These are phyloP conservation scores for Dalbergia oliveri DNA, from an alignment of 306 rosid species.

Conservation along the genomic window DNA sequence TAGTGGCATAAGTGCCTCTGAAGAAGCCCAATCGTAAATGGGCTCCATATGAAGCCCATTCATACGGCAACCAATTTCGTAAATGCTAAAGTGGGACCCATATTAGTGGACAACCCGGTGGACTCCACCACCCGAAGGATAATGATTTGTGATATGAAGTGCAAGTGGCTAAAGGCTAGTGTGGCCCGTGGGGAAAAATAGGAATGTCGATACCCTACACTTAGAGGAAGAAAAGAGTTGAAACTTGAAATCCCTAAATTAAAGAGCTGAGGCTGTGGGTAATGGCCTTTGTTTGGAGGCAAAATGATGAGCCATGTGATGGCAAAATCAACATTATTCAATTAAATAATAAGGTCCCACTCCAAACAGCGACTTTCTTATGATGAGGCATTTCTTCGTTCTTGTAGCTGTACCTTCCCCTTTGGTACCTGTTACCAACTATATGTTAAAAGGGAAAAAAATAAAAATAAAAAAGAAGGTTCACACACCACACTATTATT, in stretches of 20 bases:
- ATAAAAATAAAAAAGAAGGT: too few relatives aligned
- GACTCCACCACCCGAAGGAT: slow-evolving; percentile 40
- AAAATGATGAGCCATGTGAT: slow-evolving; percentile 71
- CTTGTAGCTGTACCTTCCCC: neutral
- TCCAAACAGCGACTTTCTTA: slow-evolving; percentile 34
- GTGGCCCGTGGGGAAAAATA: slow-evolving; percentile 37
- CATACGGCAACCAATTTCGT: neutral
- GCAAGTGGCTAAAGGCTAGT: slow-evolving; percentile 39
- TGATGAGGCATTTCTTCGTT: neutral
- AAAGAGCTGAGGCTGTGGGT: slow-evolving; percentile 39
- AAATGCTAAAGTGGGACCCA: slow-evolving; percentile 29
- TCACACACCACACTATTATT: neutral
- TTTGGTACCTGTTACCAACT: neutral
- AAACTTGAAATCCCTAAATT: neutral
- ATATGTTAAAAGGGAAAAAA: neutral
- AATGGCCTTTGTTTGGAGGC: slow-evolving; percentile 73
- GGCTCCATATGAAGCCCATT: slow-evolving; percentile 42
- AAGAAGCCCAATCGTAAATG: slow-evolving; percentile 32
- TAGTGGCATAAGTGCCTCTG: neutral
- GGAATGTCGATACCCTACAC: slow-evolving; percentile 19
- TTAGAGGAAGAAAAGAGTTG: neutral
- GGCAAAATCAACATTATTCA: slow-evolving; percentile 42
- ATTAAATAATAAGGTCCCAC: slow-evolving; percentile 50
- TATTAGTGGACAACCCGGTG: slow-evolving; percentile 46
- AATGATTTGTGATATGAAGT: neutral